phyloP scores from a whole-genome alignment of 2,329 filamentous ascomycete genomes.

The Aspergillus niger region DNA sequence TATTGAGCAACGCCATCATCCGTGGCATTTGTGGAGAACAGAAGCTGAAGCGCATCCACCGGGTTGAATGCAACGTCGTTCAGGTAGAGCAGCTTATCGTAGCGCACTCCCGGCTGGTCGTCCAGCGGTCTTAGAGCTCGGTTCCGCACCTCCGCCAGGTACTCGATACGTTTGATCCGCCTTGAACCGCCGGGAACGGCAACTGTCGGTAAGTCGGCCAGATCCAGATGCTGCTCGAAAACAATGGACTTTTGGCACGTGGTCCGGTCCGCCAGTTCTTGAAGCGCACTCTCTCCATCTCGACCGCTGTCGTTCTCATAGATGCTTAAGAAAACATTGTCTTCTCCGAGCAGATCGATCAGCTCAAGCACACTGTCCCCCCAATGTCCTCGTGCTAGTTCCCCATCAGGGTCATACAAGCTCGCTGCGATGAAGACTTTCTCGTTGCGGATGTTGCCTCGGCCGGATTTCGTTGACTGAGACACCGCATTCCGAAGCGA shows the following conservation, averaged over 20 bases:
- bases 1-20: conserved; percentile 59
- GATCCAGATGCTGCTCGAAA: conserved; percentile 60
- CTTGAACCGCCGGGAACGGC: conserved; percentile 63
- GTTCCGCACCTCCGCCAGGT: conserved; percentile 72
- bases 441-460: conserved; percentile 59
- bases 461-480: conserved; percentile 37
- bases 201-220: conserved; percentile 60
- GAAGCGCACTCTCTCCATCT: conserved; percentile 57
- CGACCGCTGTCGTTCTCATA: conserved; percentile 71
- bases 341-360: conserved; percentile 65
- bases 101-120: conserved; percentile 45
- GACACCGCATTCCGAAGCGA: conserved; percentile 35
- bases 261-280: conserved; percentile 53
- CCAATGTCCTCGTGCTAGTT: conserved; percentile 65
- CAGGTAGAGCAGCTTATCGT: conserved; percentile 60
- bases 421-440: conserved; percentile 74
- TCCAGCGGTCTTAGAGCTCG: conserved; percentile 66
- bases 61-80: conserved; percentile 70
- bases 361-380: conserved; percentile 62
- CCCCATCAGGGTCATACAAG: conserved; percentile 65
- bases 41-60: conserved; percentile 59
- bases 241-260: conserved; percentile 58
- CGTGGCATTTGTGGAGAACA: conserved; percentile 62
- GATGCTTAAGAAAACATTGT: conserved; percentile 71
- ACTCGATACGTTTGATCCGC: conserved; percentile 72